Base-by-base conservation (phyloP, 2,329 filamentous ascomycete species). In the Paramyrothecium roridum region DNA sequence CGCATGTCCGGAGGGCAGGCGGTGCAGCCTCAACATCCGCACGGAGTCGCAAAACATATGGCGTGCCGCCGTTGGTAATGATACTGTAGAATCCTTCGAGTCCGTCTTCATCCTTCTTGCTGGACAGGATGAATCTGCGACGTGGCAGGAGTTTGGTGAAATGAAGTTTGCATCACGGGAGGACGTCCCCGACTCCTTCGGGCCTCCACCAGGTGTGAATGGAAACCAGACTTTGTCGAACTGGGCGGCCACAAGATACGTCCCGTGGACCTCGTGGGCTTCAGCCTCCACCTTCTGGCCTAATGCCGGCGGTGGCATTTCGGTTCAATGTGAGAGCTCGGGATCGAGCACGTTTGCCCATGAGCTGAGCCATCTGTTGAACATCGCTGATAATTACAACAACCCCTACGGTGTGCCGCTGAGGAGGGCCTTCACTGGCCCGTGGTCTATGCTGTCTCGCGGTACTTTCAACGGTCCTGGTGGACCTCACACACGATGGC, bases 121-220 rank as follows among this genome's bases (percentile, higher is more conserved):
- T 0, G 80, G 80, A 4, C 79, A 83, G 58, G 80, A 82, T 55
- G 80, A 82, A 62, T 81, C 78, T 0, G 77, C 77, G 0, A 80
- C 79, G 0, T 82, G 80, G 80, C 80, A 82, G 54, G 80, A 82
- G 57, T 82, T 82, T 58, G 80, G 80, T 40, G 76, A 80, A 65
- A 82, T 82, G 76, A 76, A 72, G 55, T 82, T 81, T 55, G 62
- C 68, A 11, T 70, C 67, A 8, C 75, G 72, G 12, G 75, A 80
- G n/a, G 77, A 80, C 49, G 71, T 82, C 0, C 74, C 79, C 1
- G 73, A 74, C 3, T 72, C 67, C 11, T 82, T 81, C 55, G 80
- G 80, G 0, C 79, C 80, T 2, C 79, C 79, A 1, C 13, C 22
- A 26, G 57, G 50, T n/a, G 67, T 64, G 1, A 73, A 73, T 55